Evolutionary conservation across 495 filamentous ascomycete genomes (phyloP), one percentile per base, ranked within the genome.

Genomic region (Trypethelium eluteriae): DNA sequence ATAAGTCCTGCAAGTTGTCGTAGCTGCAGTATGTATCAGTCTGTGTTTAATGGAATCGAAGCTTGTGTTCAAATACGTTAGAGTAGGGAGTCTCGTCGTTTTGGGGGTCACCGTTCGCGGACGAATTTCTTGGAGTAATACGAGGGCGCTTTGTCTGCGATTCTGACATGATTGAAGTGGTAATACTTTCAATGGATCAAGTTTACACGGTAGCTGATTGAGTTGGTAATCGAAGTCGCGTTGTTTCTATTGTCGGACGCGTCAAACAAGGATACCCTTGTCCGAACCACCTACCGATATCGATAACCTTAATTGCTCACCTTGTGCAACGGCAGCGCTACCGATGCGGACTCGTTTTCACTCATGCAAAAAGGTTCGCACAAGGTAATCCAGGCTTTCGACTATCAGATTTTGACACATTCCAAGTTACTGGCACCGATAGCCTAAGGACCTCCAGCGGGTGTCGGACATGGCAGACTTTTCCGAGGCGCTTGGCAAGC

Each of bases 121-220:
- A 16, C 14, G 63, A 65, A 18, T 65, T 53, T 18, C 63, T 18
- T 14, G 63, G 63, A 10, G 63, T 65, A 18, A 53, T 53, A 53
- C 63, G 39, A 18, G 39, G 63, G 38, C 63, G 63, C 12, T 65
- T 65, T 6, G 39, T 18, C 16, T 16, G 41, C 12, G 63, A 32
- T 2, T 65, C 63, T 3, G 63, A 49, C 63, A 65, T 65, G 53
- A 16, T 5, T 25, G 49, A 16, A 25, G 18, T 18, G 11, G 11
- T 5, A 5, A 5, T n/a, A 16, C 5, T 53, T 14, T 53, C 11
- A 18, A 53, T 53, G 49, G n/a, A 25, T 25, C 25, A 25, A 25
- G 25, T 25, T 0, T 25, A 25, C 25, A 25, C 25, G 25, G 25
- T 25, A 25, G 25, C 25, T 25, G 25, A 25, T 53, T 9, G 49